Base-by-base conservation (phyloP, 805 yeast species). In the Vanderwaltozyma verrucispora region DNA sequence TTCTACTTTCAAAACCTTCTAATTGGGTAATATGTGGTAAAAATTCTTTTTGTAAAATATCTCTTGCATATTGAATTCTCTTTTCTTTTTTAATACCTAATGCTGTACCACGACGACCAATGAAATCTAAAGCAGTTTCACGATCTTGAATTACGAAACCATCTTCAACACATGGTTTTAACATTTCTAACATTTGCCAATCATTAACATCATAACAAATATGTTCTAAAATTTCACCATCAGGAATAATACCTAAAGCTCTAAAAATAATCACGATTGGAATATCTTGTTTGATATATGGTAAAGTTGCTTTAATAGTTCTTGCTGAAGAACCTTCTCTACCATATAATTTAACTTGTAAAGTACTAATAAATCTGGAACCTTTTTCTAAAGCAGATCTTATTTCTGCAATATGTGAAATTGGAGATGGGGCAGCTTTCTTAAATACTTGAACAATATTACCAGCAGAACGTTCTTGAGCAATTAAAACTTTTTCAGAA, bases 141-240 rank as follows among this genome's bases (percentile, higher is more conserved):
- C 95, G 80, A 57, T 94, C 96, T 67, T 92, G 98, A 48, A 92
- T 88, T 37, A 92, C 92, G 63, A 92, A 94, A 37, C 96, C 98
- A 67, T 94, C 98, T 63, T 92, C 99, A 44, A 92, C 94, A 74
- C 97, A 92, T 6, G 99, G 98, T 62, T 92, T 94, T 56, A 92
- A 72, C 92, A 92, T 86, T 65, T 92, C 99, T 62, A 92, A 74
- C 98, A 92, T 92, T 65, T 92, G 98, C 96, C 97, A 89, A 68
- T 92, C 99, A 49, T 80, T 83, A 43, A 86, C 87, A 63, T 92
- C 99, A 63, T 89, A 92, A 67, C 98, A 92, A 42, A 92, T 92
- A 63, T 92, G 98, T 64, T 92, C 96, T 56, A 92, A 69, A 54
- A 92, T 92, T 66, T 92, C 99, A 61, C 99, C 98, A 68, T 92